Evolutionary conservation across 495 filamentous ascomycete species (phyloP), one percentile per base, ranked within the genome.

Genomic region (Penicillium waksmanii): DNA sequence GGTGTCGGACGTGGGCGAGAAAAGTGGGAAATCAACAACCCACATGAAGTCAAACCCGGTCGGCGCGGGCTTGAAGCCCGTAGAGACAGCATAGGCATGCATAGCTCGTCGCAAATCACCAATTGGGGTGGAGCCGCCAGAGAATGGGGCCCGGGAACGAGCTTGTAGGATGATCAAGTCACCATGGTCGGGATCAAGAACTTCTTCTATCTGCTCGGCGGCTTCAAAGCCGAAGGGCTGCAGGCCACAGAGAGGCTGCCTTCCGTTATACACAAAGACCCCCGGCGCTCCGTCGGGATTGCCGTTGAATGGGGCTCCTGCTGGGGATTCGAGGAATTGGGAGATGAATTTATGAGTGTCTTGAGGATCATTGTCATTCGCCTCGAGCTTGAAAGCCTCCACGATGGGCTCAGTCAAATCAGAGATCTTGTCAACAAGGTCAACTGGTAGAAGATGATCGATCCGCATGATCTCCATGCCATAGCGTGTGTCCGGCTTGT

Each of bases 11-110:
- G 75, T 76, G 0, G 89, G 89, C 1, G 90, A 89, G 77, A 98
- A 98, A 52, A 98, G 85, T 7, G 95, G 95, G 72, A 98, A 98
- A 60, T 92, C 84, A 2, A 82, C 85, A 6, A 98, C 82, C 95
- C 96, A 98, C 49, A 91, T 71, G 65, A 91, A 91, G 38, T 82
- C 76, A 63, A 90, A 90, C 12, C 73, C 78, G 18, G 73, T 64
- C 3, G 84, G 80, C 0, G 78, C 75, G 2, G 80, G 67, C 4
- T 93, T 71, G 34, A 91, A 71, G 3, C 78, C 83, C 23, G 77
- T 61, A 35, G 79, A 75, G 2, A 93, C 79, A 11, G 89, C 91
- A 23, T 79, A 77, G 19, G 82, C 80, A 68, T 93, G 85, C 1
- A 98, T 66, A 0, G 88, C 84, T 3, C 83, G 85, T 17, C 95